These are phyloP conservation scores for Myriosclerotinia curreyana DNA, from an alignment of 2,329 filamentous ascomycete species.

Conservation along the genomic window DNA sequence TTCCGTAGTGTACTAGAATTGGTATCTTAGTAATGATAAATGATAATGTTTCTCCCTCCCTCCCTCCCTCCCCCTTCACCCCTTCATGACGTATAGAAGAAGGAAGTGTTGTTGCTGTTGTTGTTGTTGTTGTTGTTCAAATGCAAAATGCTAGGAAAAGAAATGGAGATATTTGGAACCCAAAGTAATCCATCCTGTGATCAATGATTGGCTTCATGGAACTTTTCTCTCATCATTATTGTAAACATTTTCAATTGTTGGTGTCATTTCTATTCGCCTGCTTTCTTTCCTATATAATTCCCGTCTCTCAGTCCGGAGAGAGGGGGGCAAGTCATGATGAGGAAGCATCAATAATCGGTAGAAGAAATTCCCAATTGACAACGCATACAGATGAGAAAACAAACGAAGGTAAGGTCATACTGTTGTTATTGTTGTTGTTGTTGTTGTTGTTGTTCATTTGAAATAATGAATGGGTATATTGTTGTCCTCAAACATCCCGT, in stretches of 20 bases:
- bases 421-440: too few species aligned
- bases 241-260: slow-evolving; percentile 7
- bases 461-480: too few species aligned
- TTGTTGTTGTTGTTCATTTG: too few species aligned
- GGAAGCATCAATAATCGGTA: neutral
- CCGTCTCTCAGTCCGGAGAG: slow-evolving; percentile 15
- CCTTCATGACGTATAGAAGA: neutral
- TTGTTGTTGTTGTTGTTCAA: slow-evolving; percentile 8
- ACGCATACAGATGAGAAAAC: slow-evolving; percentile 19
- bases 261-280: slow-evolving; percentile 18
- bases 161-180: slow-evolving; percentile 18
- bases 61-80: neutral
- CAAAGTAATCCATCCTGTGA: slow-evolving; percentile 20
- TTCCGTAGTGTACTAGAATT: neutral
- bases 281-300: neutral
- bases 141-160: neutral
- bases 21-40: neutral
- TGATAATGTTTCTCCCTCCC: too few species aligned
- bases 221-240: neutral
- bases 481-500: too few species aligned
- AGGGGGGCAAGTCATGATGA: neutral
- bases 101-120: too few species aligned
- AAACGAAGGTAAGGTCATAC: slow-evolving; percentile 1
- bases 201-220: slow-evolving; percentile 1
- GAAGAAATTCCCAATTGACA: slow-evolving; percentile 20